Conservation (phyloP, 2,329 filamentous ascomycete species). For the Pestalotiopsis sp. region DNA sequence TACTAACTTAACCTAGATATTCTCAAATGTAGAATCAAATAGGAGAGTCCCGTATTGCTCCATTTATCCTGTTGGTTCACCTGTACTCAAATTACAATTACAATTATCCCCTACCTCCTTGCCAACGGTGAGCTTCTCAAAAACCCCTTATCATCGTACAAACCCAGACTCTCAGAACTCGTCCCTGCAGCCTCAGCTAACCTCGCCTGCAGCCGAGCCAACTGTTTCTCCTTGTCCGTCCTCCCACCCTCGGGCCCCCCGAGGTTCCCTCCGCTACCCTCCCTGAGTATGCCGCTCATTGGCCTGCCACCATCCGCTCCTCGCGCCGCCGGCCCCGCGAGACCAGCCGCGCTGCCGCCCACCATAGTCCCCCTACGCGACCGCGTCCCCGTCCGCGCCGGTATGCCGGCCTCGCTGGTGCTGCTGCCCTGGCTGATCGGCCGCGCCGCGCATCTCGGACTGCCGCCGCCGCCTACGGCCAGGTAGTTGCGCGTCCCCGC, state of each 20-base stretch:
- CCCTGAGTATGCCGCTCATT: not conserved
- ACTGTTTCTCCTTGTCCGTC: slow-evolving; percentile 17
- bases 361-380: not conserved
- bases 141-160: slow-evolving; percentile 27
- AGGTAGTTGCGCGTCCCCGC: slow-evolving; percentile 48
- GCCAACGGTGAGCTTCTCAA: slow-evolving; percentile 18
- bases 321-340: not conserved
- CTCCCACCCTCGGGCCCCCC: slow-evolving; percentile 5
- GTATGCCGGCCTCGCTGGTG: not conserved
- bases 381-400: slow-evolving; percentile 1
- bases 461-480: slow-evolving; percentile 34
- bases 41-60: too few relatives aligned
- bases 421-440: not conserved
- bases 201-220: slow-evolving; percentile 11
- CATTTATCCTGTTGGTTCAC: too few relatives aligned
- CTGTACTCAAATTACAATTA: not conserved
- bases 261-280: not conserved
- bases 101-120: not conserved
- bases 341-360: not conserved
- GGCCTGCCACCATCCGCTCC: not conserved
- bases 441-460: not conserved
- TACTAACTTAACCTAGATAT: not conserved
- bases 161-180: slow-evolving; percentile 8
- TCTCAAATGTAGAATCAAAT: too few relatives aligned
- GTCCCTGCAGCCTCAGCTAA: not conserved